Percentiles rank a stretch among this genome's conserved stretches.
Conservation (phyloP, 2,329 filamentous ascomycete species). For the Thermomyces lanuginosus region DNA sequence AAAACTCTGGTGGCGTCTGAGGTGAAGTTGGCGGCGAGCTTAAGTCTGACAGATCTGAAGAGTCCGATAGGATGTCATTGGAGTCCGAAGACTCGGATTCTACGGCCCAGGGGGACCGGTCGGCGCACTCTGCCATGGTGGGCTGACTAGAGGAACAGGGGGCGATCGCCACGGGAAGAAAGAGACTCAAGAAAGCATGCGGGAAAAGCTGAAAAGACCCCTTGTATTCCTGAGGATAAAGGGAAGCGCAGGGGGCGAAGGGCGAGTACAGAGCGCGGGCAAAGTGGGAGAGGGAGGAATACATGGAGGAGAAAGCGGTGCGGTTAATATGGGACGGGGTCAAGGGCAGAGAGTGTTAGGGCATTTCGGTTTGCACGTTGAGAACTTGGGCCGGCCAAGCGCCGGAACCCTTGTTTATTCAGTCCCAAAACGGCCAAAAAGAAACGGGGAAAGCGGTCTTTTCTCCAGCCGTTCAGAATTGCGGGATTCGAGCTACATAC, state of each 20-base stretch:
- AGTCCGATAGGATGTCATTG: slow-evolving; percentile 13
- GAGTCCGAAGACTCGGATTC: slow-evolving; percentile 6
- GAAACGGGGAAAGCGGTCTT: too few relatives aligned
- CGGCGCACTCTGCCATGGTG: slow-evolving; percentile 5
- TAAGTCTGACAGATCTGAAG: slow-evolving; percentile 24
- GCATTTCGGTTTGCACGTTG: neutral
- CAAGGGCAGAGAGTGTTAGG: neutral
- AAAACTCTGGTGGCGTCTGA: slow-evolving; percentile 21
- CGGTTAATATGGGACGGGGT: neutral
- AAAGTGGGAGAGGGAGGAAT: too few relatives aligned
- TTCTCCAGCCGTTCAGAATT: too few relatives aligned
- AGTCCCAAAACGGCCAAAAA: too few relatives aligned
- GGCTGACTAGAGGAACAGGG: slow-evolving; percentile 5
- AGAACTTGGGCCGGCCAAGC: too few relatives aligned
- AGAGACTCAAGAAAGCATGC: slow-evolving; percentile 1
- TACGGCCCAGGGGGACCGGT: slow-evolving; percentile 4
- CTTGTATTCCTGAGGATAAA: neutral
- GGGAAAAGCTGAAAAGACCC: neutral
- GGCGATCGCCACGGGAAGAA: slow-evolving; percentile 3
- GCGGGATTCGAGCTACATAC: too few relatives aligned
- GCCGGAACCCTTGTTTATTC: too few relatives aligned
- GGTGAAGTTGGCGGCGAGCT: slow-evolving; percentile 28
- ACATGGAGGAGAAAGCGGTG: neutral
- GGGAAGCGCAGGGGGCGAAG: neutral
- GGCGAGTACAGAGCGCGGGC: too few relatives aligned